phyloP scores from a whole-genome alignment of 176 grass and related monocot species.

The Aegilops sharonensis region DNA sequence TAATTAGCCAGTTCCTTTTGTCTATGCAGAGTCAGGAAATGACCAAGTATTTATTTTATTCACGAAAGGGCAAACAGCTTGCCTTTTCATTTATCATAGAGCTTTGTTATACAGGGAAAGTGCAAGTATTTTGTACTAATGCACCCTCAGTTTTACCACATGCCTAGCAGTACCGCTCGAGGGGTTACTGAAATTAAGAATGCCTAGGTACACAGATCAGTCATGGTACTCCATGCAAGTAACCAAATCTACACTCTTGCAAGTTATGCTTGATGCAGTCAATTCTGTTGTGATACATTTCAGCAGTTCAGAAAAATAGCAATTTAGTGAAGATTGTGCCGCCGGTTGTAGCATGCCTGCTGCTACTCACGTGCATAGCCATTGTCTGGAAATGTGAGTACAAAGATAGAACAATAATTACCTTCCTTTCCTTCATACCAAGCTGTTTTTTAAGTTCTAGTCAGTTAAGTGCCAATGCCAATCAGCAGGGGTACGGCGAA shows the following conservation, averaged over 20 bases:
- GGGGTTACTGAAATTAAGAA: not conserved
- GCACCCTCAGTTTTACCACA: not conserved
- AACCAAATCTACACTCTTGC: not conserved
- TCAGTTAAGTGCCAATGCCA: not conserved
- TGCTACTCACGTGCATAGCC: not conserved
- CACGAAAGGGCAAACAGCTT: not conserved
- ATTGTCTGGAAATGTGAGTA: not conserved
- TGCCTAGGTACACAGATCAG: not conserved
- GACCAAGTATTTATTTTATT: not conserved
- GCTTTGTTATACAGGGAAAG: not conserved
- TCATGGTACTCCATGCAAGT: not conserved
- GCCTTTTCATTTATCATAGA: constrained; percentile 6
- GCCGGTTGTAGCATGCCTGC: not conserved
- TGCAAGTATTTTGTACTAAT: not conserved
- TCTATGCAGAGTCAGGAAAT: not conserved
- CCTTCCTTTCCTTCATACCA: not conserved
- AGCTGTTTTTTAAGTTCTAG: not conserved
- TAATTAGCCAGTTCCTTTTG: not conserved
- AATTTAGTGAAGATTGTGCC: not conserved
- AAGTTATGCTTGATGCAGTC: not conserved
- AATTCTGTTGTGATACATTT: not conserved
- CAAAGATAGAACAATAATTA: not conserved
- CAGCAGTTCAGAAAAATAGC: not conserved
- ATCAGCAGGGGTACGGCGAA: not conserved
- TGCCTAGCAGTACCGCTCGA: not conserved